Base-by-base conservation (phyloP, 2,329 filamentous ascomycete species). In the Neopestalotiopsis rosae region DNA sequence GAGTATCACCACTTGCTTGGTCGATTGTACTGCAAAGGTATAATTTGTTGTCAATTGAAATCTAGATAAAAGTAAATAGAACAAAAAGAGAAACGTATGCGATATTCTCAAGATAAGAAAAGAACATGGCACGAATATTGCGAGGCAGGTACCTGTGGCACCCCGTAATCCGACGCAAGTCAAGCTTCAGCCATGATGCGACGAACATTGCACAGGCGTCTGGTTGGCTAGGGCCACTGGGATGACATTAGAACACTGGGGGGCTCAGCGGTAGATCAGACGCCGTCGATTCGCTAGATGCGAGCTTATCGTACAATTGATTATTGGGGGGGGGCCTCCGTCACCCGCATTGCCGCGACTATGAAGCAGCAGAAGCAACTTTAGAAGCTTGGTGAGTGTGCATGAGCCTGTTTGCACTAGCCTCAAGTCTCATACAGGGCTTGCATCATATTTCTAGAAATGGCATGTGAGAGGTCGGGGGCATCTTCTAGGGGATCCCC, bases 391-490 rank as follows among this genome's bases (percentile, higher is more conserved):
- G 28, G 30, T 49, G 58, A 32, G 58, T 13, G 4, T 61, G 58
- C 30, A 38, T 28, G 30, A 61, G 24, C n/a, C 30, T 38, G 30
- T 30, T 40, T 14, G 42, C 14, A 10, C 59, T 62, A 62, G 59
- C 30, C 32, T 30, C n/a, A 24, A 40, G n/a, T 62, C 59, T 62
- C 59, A 61, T 32, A 61, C 58, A 32, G 58, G 28, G 17, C 34
- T 62, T 38, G 30, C 32, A n/a, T 62, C 59, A 62, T 40, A 62
- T 62, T 14, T 34, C 59, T 20, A 62, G 10, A 59, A 59, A 30
- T 34, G 32, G 59, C 59, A 62, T 62, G 59, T 62, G 59, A 62
- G 59, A 62, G 58, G 42, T 6, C 13, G 34, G 58, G 58, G 58
- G 58, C 28, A 24, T n/a, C 24, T 38, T 40, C 13, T 30, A 40